Evolutionary conservation across 371 early-diverging fungal species (phyloP).

Genomic region (Saksenaea oblongispora): DNA sequence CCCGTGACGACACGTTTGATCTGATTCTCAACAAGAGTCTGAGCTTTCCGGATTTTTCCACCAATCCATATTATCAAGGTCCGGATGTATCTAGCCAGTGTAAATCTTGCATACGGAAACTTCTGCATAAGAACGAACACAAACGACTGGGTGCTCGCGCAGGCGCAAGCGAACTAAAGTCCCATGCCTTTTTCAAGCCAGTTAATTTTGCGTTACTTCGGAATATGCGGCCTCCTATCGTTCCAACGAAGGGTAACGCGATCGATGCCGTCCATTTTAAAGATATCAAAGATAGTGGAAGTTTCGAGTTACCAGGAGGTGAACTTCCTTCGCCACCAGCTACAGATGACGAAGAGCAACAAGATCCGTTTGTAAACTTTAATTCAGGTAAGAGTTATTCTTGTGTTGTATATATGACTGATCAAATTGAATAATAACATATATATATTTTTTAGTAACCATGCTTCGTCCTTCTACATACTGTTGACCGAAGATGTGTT

Average conservation of each 20-base stretch:
- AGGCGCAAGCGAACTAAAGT: slow-evolving; percentile 95
- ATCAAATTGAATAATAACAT: background rate
- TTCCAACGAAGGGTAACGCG: slow-evolving; percentile 64
- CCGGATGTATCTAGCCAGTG: slow-evolving; percentile 46
- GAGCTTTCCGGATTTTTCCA: slow-evolving; percentile 59
- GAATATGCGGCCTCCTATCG: slow-evolving; percentile 87
- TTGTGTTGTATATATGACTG: background rate
- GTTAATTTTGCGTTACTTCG: slow-evolving; percentile 92
- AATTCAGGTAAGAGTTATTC: slow-evolving; percentile 52
- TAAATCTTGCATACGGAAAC: slow-evolving; percentile 78
- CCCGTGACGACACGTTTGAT: slow-evolving; percentile 82
- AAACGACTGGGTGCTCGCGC: slow-evolving; percentile 82
- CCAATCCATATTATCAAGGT: slow-evolving; percentile 26
- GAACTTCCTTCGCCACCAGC: slow-evolving; percentile 7
- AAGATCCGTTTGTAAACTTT: slow-evolving; percentile 64
- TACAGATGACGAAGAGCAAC: slow-evolving; percentile 38
- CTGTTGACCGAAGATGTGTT: background rate
- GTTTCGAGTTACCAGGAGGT: slow-evolving; percentile 57
- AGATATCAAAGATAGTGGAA: slow-evolving; percentile 56
- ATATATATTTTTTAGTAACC: background rate
- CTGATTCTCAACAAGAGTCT: slow-evolving; percentile 78
- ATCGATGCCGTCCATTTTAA: slow-evolving; percentile 63
- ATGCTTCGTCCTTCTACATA: background rate
- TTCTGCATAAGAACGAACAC: slow-evolving; percentile 85
- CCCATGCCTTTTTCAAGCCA: slow-evolving; percentile 90